Evolutionary conservation across 208 protist species (phyloP).

Genomic region (Leishmania tropica): DNA sequence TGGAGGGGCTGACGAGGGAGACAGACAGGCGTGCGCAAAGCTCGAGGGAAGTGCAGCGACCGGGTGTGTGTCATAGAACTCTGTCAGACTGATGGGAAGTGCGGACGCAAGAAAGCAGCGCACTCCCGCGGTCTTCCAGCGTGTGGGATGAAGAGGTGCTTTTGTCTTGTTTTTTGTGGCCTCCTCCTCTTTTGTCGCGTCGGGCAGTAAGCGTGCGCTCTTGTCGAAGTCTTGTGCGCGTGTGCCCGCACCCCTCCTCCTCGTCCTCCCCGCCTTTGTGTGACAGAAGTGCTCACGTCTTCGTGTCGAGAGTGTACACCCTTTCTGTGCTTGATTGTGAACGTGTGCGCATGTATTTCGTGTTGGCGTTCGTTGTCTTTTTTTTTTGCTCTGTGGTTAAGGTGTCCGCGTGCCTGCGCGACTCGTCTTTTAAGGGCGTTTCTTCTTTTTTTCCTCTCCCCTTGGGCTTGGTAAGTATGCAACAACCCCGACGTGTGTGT

Average conservation of each 20-base stretch:
- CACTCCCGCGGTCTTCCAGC: background rate
- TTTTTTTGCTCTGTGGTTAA: background rate
- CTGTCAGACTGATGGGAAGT: background rate
- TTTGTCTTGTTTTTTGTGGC: background rate
- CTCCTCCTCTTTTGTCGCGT: background rate
- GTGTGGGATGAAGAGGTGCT: background rate
- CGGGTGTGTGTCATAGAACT: background rate
- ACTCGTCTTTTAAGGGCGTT: background rate
- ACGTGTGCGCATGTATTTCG: background rate
- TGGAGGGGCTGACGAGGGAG: background rate
- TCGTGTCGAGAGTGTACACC: background rate
- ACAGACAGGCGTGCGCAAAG: background rate
- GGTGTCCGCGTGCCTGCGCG: background rate
- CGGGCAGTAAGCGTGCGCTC: background rate
- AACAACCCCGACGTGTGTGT: background rate
- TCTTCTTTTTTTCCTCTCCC: background rate
- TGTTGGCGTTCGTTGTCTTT: background rate
- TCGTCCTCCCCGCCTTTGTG: background rate
- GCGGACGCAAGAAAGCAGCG: background rate
- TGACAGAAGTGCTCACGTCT: background rate
- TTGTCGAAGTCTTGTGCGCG: background rate
- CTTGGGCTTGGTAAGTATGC: background rate
- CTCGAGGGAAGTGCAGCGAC: background rate
- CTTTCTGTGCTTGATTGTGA: slow-evolving; percentile 2
- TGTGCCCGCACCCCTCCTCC: background rate